A percentile compares a stretch with the other conserved stretches of the same genome.
Evolutionary conservation across 139 green algal species (phyloP).

Genomic region (Haematococcus lacustris): DNA sequence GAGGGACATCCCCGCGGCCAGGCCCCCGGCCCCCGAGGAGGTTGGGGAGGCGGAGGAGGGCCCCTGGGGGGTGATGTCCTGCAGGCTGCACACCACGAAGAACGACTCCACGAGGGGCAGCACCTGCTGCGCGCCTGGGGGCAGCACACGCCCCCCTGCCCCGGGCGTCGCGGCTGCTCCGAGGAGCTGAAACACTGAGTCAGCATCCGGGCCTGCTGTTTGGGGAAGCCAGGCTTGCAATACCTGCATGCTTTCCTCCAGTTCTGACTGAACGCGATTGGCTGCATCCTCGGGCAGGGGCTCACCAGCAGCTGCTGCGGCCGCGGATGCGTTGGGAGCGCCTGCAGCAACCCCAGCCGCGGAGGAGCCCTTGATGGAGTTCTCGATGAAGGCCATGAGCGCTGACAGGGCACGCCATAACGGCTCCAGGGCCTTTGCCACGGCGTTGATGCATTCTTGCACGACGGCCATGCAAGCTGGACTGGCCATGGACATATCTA

Average conservation of each 20-base stretch:
- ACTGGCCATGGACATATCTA: too few species aligned
- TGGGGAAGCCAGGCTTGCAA: too few species aligned
- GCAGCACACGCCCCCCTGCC: slow-evolving; percentile 46
- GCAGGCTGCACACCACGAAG: slow-evolving; percentile 72
- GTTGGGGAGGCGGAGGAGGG: not conserved
- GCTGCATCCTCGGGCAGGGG: too few species aligned
- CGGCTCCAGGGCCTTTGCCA: slow-evolving; percentile 27
- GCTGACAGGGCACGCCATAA: slow-evolving; percentile 49
- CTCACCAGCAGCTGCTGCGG: slow-evolving; percentile 11
- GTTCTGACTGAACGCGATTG: too few species aligned
- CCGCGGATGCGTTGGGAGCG: slow-evolving; percentile 4
- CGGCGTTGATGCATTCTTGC: slow-evolving; percentile 11
- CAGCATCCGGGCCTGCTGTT: too few species aligned
- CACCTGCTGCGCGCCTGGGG: slow-evolving; percentile 55
- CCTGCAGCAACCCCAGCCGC: slow-evolving; percentile 1
- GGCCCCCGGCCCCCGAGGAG: slow-evolving; percentile 6
- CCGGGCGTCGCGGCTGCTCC: slow-evolving; percentile 4
- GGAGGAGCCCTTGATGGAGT: too few species aligned
- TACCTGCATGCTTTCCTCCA: too few species aligned
- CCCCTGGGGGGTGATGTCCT: slow-evolving; percentile 28
- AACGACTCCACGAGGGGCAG: slow-evolving; percentile 89
- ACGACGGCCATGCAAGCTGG: not conserved
- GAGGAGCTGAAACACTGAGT: too few species aligned
- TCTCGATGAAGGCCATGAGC: slow-evolving; percentile 40
- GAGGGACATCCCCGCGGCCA: too few species aligned